Base-by-base conservation (phyloP, 2,329 filamentous ascomycete species). In the Colletotrichum brevisporum region DNA sequence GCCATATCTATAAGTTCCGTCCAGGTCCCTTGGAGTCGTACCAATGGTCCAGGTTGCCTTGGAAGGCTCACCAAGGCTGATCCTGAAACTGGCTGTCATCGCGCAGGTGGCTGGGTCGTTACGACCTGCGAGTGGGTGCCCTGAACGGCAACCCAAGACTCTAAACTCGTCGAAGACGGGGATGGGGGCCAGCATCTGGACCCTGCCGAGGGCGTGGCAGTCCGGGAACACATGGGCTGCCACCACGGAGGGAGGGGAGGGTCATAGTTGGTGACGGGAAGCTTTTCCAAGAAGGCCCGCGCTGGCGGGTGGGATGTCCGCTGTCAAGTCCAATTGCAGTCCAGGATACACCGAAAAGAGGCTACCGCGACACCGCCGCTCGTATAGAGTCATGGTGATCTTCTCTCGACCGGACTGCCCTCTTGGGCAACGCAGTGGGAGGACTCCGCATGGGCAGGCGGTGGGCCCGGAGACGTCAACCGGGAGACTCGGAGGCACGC, bases 61-160 rank as follows among this genome's bases (percentile, higher is more conserved):
- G 26, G 56, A 26, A 41, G 16, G 31, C 24, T 56, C 50, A 31
- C 26, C 31, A 41, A 43, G 51, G 43, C 55, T 51, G 43, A 39
- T 52, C 55, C 61, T 66, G 62, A 69, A 69, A 66, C 62, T 47
- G 18, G 18, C 36, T 61, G 36, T 51, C 62, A 66, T 61, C 66
- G 55, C 61, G 55, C 66, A 66, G 43, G 51, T 66, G 66, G 51
- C 66, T 69, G 43, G 61, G 50, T 60, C 51, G 43, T 66, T 54
- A 53, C 48, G 45, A 27, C 31, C 51, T 65, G 36, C 55, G 31
- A 24, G 55, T 48, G 51, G 18, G 52, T 31, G 52, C 55, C 55
- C 55, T 41, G 43, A 55, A 60, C 43, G 45, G n/a, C 45, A 53
- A 39, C 36, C 43, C 48, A 45, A 45, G 39, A 45, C 50, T 55